phyloP scores from a whole-genome alignment of 768 basidiomycete genomes.

The Podaxis carcinomalis region DNA sequence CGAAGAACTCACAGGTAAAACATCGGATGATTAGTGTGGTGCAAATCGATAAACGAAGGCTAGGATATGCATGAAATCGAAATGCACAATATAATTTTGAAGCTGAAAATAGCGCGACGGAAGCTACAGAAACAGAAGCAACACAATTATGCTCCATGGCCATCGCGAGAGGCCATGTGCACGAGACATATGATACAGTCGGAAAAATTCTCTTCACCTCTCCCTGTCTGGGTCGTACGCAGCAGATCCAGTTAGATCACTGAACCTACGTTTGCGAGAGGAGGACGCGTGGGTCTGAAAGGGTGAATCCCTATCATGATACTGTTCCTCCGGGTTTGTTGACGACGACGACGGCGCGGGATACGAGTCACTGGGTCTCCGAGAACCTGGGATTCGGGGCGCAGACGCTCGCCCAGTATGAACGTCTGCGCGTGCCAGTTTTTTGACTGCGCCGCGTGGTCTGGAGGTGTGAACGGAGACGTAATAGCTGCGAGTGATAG shows the following conservation, averaged over 20 bases:
- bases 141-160: constrained; percentile 3
- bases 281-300: constrained; percentile 30
- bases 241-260: constrained; percentile 15
- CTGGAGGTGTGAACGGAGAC: constrained; percentile 30
- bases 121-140: constrained; percentile 6
- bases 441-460: constrained; percentile 46
- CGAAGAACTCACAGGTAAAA: constrained; percentile 16
- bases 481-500: constrained; percentile 38
- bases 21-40: constrained; percentile 17
- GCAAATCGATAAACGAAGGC: constrained; percentile 9
- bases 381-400: constrained; percentile 38
- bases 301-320: constrained; percentile 19
- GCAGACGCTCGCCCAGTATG: constrained; percentile 77
- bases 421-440: constrained; percentile 78
- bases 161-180: constrained; percentile 10
- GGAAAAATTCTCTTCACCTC: constrained; percentile 11
- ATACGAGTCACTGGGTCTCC: constrained; percentile 37
- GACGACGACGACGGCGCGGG: constrained; percentile 6
- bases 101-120: constrained; percentile 4
- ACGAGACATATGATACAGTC: constrained; percentile 15
- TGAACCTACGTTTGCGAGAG: constrained; percentile 19
- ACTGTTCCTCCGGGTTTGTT: constrained; percentile 20
- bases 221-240: background rate
- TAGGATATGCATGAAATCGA: constrained; percentile 6
- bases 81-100: constrained; percentile 12